phyloP scores from a whole-genome alignment of 805 yeast species.

The Lipomyces yamadae region DNA sequence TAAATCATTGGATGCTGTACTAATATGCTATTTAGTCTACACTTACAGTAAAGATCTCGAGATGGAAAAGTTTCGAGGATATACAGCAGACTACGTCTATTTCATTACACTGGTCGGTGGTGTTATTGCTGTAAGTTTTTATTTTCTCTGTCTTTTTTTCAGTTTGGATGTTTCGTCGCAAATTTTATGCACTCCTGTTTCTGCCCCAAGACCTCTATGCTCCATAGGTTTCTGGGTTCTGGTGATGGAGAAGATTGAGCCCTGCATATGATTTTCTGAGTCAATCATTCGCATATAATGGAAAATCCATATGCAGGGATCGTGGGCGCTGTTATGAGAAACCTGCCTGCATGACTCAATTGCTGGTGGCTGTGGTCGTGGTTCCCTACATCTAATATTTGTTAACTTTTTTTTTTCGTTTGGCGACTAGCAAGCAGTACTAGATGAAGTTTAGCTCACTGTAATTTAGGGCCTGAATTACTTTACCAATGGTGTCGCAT shows the following conservation, averaged over 20 bases:
- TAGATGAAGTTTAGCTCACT: not conserved
- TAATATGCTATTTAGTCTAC: constrained; percentile 30
- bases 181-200: constrained; percentile 42
- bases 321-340: constrained; percentile 37
- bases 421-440: not conserved
- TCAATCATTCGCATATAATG: constrained; percentile 36
- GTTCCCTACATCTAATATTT: constrained; percentile 32
- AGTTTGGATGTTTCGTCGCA: too few relatives aligned
- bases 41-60: constrained; percentile 40
- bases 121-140: constrained; percentile 33
- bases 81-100: constrained; percentile 39
- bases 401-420: constrained; percentile 1
- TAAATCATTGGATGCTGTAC: not conserved
- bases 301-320: constrained; percentile 26
- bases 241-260: constrained; percentile 46
- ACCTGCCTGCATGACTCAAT: constrained; percentile 25
- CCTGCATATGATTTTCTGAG: constrained; percentile 19
- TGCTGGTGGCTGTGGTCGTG: constrained; percentile 38
- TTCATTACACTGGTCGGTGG: constrained; percentile 37
- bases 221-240: constrained; percentile 43
- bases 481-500: constrained; percentile 39
- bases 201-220: constrained; percentile 44
- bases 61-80: constrained; percentile 35
- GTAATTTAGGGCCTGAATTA: constrained; percentile 22
- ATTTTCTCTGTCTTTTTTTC: not conserved